Base-by-base conservation (phyloP, 768 basidiomycete species). In the Asterophora parasitica region DNA sequence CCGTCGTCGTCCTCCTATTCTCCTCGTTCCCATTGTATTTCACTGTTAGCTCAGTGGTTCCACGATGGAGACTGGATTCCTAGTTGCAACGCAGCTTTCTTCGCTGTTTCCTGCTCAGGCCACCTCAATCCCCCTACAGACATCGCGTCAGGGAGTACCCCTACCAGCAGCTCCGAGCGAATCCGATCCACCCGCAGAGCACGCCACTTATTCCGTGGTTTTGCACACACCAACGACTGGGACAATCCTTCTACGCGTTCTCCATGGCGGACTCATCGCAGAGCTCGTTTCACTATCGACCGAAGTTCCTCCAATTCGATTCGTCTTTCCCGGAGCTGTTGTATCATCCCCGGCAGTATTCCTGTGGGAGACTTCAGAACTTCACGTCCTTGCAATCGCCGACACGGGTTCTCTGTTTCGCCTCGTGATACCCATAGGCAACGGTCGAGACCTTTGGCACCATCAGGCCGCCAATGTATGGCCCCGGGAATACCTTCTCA, bases 281-380 rank as follows among this genome's bases (percentile, higher is more conserved):
- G 88, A 93, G 59, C 77, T 94, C 38, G 60, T 82, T 31, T 88
- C 89, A n/a, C 69, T 91, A 37, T 79, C 86, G 4, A 74, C 76
- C 1, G 70, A 79, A 53, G 69, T 82, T 2, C 71, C 76, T 27
- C 82, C 89, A 13, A 75, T 92, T 52, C 82, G 88, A 48, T 80
- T 93, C 61, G 73, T 87, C 54, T 89, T 91, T 56, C 88, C 89
- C 31, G 79, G 85, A 8, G 60, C 76, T 31, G 64, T 92, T 42
- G 63, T 88, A 20, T 73, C 83, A 10, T 68, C 75, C 40, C 89
- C 91, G 2, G 76, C 82, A 16, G 59, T 92, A 42, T 77, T 86
- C 57, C 61, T 82, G 13, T 77, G 73, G 65, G 69, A 74, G 40
- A 62, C 71, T 23, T 62, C 66, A 0, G 76, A 82, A 54, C 63